Conservation (phyloP, 2,329 filamentous ascomycete species). For the Dothistroma septosporum region DNA sequence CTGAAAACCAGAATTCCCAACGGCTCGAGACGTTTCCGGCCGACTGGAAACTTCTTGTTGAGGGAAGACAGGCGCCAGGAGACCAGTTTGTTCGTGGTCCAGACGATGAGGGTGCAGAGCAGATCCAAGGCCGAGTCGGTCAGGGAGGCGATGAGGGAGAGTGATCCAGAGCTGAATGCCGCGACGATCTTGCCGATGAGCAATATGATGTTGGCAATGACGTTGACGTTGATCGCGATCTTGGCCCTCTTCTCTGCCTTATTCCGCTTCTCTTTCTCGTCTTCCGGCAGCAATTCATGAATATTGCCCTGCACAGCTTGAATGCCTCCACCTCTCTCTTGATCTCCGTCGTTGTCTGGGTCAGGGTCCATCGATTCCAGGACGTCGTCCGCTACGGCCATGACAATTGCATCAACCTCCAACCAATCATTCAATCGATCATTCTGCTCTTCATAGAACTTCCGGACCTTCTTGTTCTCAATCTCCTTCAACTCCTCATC, state of each 20-base stretch:
- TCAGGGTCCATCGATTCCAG: conserved; percentile 60
- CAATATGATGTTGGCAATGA: conserved; percentile 57
- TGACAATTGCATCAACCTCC: conserved; percentile 56
- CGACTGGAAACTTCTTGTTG: conserved; percentile 55
- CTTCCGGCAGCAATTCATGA: conserved; percentile 53
- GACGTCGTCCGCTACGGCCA: conserved; percentile 54
- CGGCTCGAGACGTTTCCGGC: conserved; percentile 55
- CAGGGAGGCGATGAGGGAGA: conserved; percentile 59
- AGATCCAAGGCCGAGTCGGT: conserved; percentile 60
- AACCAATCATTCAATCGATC: conserved; percentile 54
- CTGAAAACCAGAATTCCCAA: conserved; percentile 61
- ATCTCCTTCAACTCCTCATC: conserved; percentile 53
- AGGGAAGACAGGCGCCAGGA: conserved; percentile 52
- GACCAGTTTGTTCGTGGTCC: conserved; percentile 57
- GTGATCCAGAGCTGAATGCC: conserved; percentile 53
- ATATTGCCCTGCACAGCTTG: conserved; percentile 49
- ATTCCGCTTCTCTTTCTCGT: conserved; percentile 48
- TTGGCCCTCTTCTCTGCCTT: conserved; percentile 48
- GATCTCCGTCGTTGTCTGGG: conserved; percentile 53
- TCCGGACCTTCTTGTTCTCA: conserved; percentile 50
- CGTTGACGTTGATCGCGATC: conserved; percentile 59
- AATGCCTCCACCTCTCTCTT: conserved; percentile 50
- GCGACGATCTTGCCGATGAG: conserved; percentile 55
- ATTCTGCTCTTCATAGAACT: conserved; percentile 55
- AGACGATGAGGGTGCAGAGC: conserved; percentile 58